Percentiles rank a stretch among this genome's conserved stretches.
These are phyloP conservation scores for Salix dunnii DNA, from an alignment of 345 rosid species.

Conservation along the genomic window DNA sequence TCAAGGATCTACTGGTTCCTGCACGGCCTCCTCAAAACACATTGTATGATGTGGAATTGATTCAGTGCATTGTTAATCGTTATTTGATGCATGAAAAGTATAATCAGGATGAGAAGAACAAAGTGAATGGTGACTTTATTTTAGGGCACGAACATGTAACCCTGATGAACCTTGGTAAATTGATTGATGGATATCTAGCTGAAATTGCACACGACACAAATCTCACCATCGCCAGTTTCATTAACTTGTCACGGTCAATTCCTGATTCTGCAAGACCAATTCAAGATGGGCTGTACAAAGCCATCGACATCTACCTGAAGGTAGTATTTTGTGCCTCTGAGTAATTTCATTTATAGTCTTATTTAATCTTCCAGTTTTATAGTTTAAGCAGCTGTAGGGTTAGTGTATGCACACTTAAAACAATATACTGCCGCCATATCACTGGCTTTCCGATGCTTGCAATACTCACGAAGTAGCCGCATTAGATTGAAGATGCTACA, in stretches of 20 bases:
- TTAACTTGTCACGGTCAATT: slow-evolving; percentile 49
- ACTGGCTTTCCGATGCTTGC: background rate
- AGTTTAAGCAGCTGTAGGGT: background rate
- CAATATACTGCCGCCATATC: background rate
- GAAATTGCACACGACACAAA: slow-evolving; percentile 51
- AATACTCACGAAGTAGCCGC: background rate
- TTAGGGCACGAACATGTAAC: slow-evolving; percentile 37
- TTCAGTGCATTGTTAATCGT: slow-evolving; percentile 46
- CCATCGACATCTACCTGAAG: slow-evolving; percentile 76
- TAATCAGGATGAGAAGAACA: slow-evolving; percentile 35
- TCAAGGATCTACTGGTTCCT: slow-evolving; percentile 59
- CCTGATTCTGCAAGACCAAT: slow-evolving; percentile 70
- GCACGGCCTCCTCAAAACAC: slow-evolving; percentile 44
- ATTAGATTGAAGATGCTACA: background rate
- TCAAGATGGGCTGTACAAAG: slow-evolving; percentile 79
- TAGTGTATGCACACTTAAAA: background rate
- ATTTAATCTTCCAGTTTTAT: background rate
- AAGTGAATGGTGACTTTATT: slow-evolving; percentile 35
- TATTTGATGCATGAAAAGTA: slow-evolving; percentile 43
- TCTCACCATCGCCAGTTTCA: slow-evolving; percentile 48
- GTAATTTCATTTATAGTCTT: background rate
- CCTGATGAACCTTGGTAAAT: slow-evolving; percentile 58
- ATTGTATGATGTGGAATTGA: slow-evolving; percentile 62
- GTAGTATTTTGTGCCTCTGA: slow-evolving; percentile 28
- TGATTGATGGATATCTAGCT: slow-evolving; percentile 65